Percentiles rank a stretch among this genome's conserved stretches.
phyloP scores from a whole-genome alignment of 441 rosid genomes.

The Geranium incanum region DNA sequence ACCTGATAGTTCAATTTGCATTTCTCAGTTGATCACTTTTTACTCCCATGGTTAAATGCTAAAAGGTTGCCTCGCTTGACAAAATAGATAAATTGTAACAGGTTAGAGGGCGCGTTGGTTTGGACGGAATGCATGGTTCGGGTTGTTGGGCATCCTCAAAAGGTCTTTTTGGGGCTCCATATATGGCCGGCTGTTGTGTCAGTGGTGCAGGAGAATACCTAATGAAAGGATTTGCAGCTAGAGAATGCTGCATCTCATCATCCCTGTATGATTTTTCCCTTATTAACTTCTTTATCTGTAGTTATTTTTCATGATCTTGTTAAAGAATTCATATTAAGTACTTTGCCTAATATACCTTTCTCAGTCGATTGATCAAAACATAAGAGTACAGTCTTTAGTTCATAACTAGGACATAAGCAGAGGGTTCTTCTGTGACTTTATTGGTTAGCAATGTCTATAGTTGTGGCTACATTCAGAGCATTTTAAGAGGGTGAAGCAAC shows the following conservation, averaged over 20 bases:
- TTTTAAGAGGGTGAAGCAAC: background rate
- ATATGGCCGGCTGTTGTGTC: conserved; percentile 68
- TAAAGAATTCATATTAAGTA: background rate
- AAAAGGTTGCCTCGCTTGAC: background rate
- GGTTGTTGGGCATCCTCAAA: conserved; percentile 94
- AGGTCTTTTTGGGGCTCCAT: conserved; percentile 63
- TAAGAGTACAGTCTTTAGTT: background rate
- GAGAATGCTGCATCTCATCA: conserved; percentile 72
- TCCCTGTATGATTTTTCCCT: conserved; percentile 45
- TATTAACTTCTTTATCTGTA: conserved; percentile 8
- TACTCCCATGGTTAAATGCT: conserved; percentile 1
- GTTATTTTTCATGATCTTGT: background rate
- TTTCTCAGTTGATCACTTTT: background rate
- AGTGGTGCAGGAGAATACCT: conserved; percentile 85
- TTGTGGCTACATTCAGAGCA: background rate
- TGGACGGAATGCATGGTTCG: conserved; percentile 82
- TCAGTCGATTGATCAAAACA: background rate
- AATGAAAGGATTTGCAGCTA: conserved; percentile 86
- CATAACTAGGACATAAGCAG: background rate
- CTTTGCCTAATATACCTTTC: background rate
- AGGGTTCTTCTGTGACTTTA: background rate
- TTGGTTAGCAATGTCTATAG: background rate
- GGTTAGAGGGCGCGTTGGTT: conserved; percentile 88
- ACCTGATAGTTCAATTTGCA: conserved; percentile 9
- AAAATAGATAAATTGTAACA: conserved; percentile 22